phyloP scores from a whole-genome alignment of 805 yeast species.

The Jamesozyma lodderae region DNA sequence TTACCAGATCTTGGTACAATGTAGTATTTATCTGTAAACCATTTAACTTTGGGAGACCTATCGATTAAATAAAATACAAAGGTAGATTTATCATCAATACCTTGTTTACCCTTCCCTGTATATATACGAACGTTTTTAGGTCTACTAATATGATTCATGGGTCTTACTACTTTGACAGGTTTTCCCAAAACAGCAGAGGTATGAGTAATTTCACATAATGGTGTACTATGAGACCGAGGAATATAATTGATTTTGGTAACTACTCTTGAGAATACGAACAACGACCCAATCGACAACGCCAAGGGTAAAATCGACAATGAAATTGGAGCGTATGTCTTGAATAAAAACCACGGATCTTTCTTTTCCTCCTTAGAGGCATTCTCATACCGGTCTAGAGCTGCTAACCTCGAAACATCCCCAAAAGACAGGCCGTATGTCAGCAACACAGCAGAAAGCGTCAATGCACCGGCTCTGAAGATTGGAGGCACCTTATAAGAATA shows the following conservation, averaged over 20 bases:
- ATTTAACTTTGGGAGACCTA: slow-evolving; percentile 6
- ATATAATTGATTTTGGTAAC: slow-evolving; percentile 22
- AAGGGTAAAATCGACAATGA: slow-evolving; percentile 23
- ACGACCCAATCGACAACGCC: slow-evolving; percentile 17
- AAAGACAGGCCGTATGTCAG: slow-evolving; percentile 23
- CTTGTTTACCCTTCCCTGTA: slow-evolving; percentile 26
- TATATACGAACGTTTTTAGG: slow-evolving; percentile 15
- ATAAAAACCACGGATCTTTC: slow-evolving; percentile 10
- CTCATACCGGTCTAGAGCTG: slow-evolving; percentile 10
- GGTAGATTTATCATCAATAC: slow-evolving; percentile 25
- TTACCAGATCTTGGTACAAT: slow-evolving; percentile 26
- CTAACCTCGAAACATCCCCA: slow-evolving; percentile 22
- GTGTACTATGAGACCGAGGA: slow-evolving; percentile 13
- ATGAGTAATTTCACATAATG: slow-evolving; percentile 19
- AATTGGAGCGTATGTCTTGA: slow-evolving; percentile 20
- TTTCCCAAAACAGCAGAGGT: slow-evolving; percentile 16
- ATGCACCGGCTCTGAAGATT: slow-evolving; percentile 4
- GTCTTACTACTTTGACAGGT: slow-evolving; percentile 9
- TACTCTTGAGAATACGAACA: slow-evolving; percentile 20
- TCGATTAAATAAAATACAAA: slow-evolving; percentile 21
- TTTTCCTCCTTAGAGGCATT: slow-evolving; percentile 10
- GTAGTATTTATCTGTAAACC: slow-evolving; percentile 17
- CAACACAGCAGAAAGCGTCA: slow-evolving; percentile 20
- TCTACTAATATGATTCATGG: slow-evolving; percentile 14
- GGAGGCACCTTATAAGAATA: slow-evolving; percentile 8